Percentiles rank a stretch among this genome's conserved stretches.
Conservation (phyloP, 768 basidiomycete species). For the Leucocoprinus birnbaumii region DNA sequence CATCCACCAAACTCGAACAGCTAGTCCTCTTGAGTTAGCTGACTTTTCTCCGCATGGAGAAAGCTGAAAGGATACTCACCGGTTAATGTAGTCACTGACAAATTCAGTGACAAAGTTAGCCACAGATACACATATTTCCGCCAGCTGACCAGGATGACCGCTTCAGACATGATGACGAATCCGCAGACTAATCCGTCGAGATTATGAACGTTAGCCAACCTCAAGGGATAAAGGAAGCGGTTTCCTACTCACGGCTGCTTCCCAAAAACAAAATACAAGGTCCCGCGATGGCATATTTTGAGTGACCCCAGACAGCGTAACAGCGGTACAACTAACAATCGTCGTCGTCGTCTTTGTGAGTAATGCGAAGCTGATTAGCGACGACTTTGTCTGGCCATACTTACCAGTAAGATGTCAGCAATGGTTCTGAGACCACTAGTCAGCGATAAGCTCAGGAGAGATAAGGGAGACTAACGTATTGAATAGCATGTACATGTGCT, state of each 20-base stretch:
- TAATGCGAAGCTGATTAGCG: no score
- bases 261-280: constrained; percentile 26
- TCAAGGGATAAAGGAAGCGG: neutral
- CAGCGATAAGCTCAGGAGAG: neutral
- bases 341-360: neutral
- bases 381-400: neutral
- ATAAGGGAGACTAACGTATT: constrained; percentile 29
- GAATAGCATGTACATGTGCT: constrained; percentile 33
- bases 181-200: neutral
- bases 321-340: constrained; percentile 27
- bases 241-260: constrained; percentile 29
- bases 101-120: constrained; percentile 30
- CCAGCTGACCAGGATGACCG: constrained; percentile 3
- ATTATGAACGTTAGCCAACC: neutral
- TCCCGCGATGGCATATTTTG: constrained; percentile 22
- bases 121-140: constrained; percentile 28
- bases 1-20: constrained; percentile 33
- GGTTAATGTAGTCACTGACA: constrained; percentile 29
- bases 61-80: constrained; percentile 22
- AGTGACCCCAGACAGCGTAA: constrained; percentile 34
- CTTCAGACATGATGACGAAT: constrained; percentile 17
- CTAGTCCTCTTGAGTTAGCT: constrained; percentile 14
- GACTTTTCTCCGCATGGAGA: neutral
- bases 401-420: constrained; percentile 13
- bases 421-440: constrained; percentile 7